Conservation (phyloP, 495 filamentous ascomycete species). For the Podospora pseudopauciseta region DNA sequence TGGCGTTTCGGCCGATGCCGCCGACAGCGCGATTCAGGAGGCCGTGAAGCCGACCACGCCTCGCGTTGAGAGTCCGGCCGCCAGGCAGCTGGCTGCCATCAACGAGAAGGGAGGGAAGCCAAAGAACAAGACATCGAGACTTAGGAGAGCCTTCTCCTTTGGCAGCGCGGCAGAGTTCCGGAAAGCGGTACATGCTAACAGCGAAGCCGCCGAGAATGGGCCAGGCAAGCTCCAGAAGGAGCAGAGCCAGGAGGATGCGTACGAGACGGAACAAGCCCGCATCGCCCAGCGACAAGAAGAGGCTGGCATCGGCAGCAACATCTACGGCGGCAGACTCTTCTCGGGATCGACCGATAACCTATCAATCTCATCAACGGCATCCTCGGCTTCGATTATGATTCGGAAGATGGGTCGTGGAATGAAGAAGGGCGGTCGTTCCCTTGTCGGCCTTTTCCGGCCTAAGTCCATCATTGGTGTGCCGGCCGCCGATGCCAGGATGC, state of each 20-base stretch:
- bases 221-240: conserved; percentile 68
- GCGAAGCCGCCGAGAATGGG: conserved; percentile 45
- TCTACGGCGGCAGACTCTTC: conserved; percentile 91
- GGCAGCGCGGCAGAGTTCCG: conserved; percentile 91
- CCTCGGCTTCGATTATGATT: conserved; percentile 98
- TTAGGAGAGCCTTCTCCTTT: conserved; percentile 94
- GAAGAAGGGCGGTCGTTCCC: conserved; percentile 84
- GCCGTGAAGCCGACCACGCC: conserved; percentile 33
- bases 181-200: conserved; percentile 62
- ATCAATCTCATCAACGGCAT: conserved; percentile 95
- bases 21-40: conserved; percentile 26
- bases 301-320: conserved; percentile 83
- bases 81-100: conserved; percentile 74
- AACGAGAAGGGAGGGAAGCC: conserved; percentile 65
- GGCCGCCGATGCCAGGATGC: conserved; percentile 59
- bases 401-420: conserved; percentile 98
- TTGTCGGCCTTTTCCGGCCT: conserved; percentile 92
- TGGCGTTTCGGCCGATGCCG: conserved; percentile 31
- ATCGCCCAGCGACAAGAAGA: conserved; percentile 90
- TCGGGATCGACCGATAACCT: conserved; percentile 92
- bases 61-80: conserved; percentile 63
- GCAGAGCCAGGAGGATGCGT: conserved; percentile 64
- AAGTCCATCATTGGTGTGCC: conserved; percentile 83
- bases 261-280: conserved; percentile 73
- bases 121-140: conserved; percentile 80